Conservation (phyloP, 2,329 filamentous ascomycete species). For the Neoarthrinium moseri region DNA sequence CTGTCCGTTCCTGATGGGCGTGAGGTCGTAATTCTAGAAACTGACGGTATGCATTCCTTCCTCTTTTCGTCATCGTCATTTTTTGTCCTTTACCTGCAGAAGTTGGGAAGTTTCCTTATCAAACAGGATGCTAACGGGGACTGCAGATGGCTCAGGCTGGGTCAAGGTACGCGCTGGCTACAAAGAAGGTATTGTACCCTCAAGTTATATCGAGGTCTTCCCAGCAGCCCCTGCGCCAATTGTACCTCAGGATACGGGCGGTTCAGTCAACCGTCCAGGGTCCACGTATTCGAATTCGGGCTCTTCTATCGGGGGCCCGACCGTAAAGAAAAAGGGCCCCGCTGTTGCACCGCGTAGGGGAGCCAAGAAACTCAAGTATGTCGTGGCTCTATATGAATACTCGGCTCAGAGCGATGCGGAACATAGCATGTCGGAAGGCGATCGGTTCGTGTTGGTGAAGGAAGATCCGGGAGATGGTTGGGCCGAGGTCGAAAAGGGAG, state of each 20-base stretch:
- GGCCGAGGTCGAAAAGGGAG: conserved; percentile 94
- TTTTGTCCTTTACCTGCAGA: not conserved
- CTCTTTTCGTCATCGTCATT: not conserved
- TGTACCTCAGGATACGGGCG: conserved; percentile 43
- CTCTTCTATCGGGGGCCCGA: conserved; percentile 55
- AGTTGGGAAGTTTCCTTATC: too few species aligned
- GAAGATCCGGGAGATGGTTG: conserved; percentile 91
- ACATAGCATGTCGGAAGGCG: conserved; percentile 87
- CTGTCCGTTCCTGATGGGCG: conserved; percentile 76
- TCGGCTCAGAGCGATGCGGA: conserved; percentile 81
- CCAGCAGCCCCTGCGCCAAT: conserved; percentile 44
- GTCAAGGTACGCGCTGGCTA: conserved; percentile 74
- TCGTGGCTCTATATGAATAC: conserved; percentile 92
- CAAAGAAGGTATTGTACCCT: conserved; percentile 82
- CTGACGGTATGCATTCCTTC: conserved; percentile 69
- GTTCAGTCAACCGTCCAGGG: conserved; percentile 55
- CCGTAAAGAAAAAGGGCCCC: conserved; percentile 80
- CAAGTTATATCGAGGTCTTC: conserved; percentile 75
- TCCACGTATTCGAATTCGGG: conserved; percentile 79
- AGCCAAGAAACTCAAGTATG: conserved; percentile 91
- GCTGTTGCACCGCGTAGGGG: conserved; percentile 87
- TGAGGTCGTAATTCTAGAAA: conserved; percentile 75
- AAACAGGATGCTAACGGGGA: conserved; percentile 26
- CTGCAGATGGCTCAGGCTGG: conserved; percentile 85
- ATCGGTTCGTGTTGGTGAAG: conserved; percentile 85